Base-by-base conservation (phyloP, 805 yeast species). In the Torulaspora delbrueckii region DNA sequence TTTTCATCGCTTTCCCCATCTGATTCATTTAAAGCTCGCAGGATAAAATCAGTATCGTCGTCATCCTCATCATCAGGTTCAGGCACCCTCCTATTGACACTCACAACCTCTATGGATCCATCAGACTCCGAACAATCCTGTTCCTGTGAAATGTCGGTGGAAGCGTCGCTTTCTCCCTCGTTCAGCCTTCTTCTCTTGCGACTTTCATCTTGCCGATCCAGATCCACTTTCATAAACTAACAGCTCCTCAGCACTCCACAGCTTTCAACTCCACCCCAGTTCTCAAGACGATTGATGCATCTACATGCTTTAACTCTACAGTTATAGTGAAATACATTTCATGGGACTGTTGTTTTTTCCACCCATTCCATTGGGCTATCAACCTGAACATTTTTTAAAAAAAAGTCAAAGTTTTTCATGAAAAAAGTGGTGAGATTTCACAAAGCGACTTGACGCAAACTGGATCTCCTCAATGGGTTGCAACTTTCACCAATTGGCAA, bases 61-160 rank as follows among this genome's bases (percentile, higher is more conserved):
- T 43, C 43, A 26, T 42, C 35, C 9, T 24, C 37, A 13, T 31
- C 42, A 2, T 16, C 31, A 31, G 7, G 26, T 9, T n/a, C 47
- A 30, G 14, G 24, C 19, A 14, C 25, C 13, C 39, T 37, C 14
- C 37, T 45, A 19, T 48, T 37, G 22, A 48, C 55, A 16, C 47
- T 53, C 5, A 52, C 31, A 6, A 54, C 49, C 42, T 42, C 43
- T 6, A 57, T 25, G 1, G 67, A 64, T 1, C 59, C 53, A 8
- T 50, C 55, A 4, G 52, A 34, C 13, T 45, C 48, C 25, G 34
- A 30, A 3, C 32, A 46, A 25, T 32, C 39, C 8, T 19, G 32
- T 9, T 18, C 41, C 24, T 13, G 32, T 14, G 33, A 27, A n/a
- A 23, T 24, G 5, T 40, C 37, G 8, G 43, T 38, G 13, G 24